These are phyloP conservation scores for Cladosporium sp. DNA, from an alignment of 2,329 filamentous ascomycete genomes.

Conservation along the genomic window DNA sequence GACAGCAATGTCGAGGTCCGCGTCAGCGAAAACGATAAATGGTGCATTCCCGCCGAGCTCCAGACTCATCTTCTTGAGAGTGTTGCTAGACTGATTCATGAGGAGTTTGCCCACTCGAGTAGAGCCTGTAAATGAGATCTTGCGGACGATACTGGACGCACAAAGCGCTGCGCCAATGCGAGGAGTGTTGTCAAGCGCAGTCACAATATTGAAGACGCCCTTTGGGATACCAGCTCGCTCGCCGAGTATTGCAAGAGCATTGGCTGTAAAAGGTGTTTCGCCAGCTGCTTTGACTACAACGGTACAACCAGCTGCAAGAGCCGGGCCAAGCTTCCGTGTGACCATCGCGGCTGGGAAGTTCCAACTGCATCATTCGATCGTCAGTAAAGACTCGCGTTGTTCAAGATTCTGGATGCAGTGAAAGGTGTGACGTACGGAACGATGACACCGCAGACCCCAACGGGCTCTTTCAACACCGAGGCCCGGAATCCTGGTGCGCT, in stretches of 20 bases:
- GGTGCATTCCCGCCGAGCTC: slow-evolving; percentile 94
- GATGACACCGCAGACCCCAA: slow-evolving; percentile 23
- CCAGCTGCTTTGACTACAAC: slow-evolving; percentile 22
- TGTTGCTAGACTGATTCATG: slow-evolving; percentile 83
- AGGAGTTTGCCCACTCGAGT: slow-evolving; percentile 67
- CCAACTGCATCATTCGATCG: neutral
- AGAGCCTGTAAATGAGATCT: slow-evolving; percentile 75
- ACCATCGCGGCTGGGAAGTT: slow-evolving; percentile 26
- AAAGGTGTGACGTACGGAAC: neutral
- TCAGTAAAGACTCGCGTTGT: neutral
- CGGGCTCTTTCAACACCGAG: slow-evolving; percentile 19
- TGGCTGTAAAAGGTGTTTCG: slow-evolving; percentile 23
- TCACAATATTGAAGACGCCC: slow-evolving; percentile 17
- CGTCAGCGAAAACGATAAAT: slow-evolving; percentile 93
- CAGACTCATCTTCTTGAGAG: slow-evolving; percentile 80
- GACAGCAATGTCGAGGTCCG: slow-evolving; percentile 81
- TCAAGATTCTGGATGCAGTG: neutral
- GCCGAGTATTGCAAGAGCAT: slow-evolving; percentile 18
- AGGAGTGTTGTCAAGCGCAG: slow-evolving; percentile 12
- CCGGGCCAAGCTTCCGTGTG: slow-evolving; percentile 17
- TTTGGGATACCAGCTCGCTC: slow-evolving; percentile 18
- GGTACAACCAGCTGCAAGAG: slow-evolving; percentile 26
- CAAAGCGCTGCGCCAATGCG: slow-evolving; percentile 12
- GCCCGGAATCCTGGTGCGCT: neutral
- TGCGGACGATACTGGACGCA: slow-evolving; percentile 17